These are phyloP conservation scores for Candida gorgasii DNA, from an alignment of 805 yeast species.

Conservation along the genomic window DNA sequence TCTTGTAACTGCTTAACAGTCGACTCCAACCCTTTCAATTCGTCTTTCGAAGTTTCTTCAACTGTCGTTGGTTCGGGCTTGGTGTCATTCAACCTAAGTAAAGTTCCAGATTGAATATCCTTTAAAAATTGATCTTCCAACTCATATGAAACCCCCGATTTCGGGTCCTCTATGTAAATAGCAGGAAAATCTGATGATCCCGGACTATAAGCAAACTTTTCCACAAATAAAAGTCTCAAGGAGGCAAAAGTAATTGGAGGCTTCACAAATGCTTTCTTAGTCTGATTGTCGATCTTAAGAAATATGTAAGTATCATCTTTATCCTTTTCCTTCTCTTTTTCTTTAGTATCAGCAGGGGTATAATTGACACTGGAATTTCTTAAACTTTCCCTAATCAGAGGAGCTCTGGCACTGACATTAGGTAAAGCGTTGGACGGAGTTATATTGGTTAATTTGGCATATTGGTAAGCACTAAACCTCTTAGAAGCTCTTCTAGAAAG, in stretches of 20 bases:
- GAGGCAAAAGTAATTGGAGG: slow-evolving; percentile 53
- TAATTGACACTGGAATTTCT: slow-evolving; percentile 5
- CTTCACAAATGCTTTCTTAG: slow-evolving; percentile 52
- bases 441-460: slow-evolving; percentile 65
- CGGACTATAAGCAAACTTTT: slow-evolving; percentile 83
- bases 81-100: slow-evolving; percentile 36
- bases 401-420: slow-evolving; percentile 5
- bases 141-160: slow-evolving; percentile 67
- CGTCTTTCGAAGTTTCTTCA: neutral
- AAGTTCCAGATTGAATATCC: slow-evolving; percentile 59
- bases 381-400: slow-evolving; percentile 11
- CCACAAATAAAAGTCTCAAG: slow-evolving; percentile 73
- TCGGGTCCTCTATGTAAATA: slow-evolving; percentile 66
- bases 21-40: slow-evolving; percentile 9
- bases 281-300: slow-evolving; percentile 51
- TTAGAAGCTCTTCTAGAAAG: slow-evolving; percentile 91
- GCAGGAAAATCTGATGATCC: slow-evolving; percentile 73
- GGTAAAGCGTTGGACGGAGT: slow-evolving; percentile 17
- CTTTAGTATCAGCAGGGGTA: neutral
- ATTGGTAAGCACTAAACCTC: slow-evolving; percentile 90
- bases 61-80: neutral
- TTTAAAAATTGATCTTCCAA: slow-evolving; percentile 61
- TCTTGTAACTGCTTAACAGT: slow-evolving; percentile 8
- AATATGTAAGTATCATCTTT: slow-evolving; percentile 25
- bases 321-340: neutral